Percentiles rank a stretch among this genome's conserved stretches.
Conservation (phyloP, 108 stramenopile species). For the Cyclotella atomus region DNA sequence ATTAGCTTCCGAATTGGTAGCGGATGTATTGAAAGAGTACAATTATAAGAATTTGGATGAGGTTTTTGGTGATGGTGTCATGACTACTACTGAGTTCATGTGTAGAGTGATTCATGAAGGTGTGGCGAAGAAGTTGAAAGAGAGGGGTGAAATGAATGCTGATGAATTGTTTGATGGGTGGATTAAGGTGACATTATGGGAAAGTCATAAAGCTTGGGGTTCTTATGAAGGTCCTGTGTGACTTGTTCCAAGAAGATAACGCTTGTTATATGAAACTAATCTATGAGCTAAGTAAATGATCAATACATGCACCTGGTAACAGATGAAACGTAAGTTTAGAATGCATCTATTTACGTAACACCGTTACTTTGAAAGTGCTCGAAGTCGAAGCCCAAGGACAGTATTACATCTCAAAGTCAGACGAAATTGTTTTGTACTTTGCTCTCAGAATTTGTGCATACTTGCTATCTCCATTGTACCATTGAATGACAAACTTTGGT, state of each 20-base stretch:
- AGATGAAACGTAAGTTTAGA: too few relatives aligned
- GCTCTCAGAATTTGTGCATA: conserved; percentile 60
- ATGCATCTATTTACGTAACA: too few relatives aligned
- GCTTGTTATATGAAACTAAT: too few relatives aligned
- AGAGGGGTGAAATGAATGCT: conserved; percentile 16
- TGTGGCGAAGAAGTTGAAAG: conserved; percentile 42
- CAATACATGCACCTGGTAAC: too few relatives aligned
- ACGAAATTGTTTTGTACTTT: conserved; percentile 81
- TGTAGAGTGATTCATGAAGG: conserved; percentile 56
- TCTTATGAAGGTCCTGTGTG: conserved; percentile 68
- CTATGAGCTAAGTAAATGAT: too few relatives aligned
- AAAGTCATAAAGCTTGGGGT: conserved; percentile 95
- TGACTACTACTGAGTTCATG: conserved; percentile 97
- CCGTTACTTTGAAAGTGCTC: too few relatives aligned
- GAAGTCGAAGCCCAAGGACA: too few relatives aligned
- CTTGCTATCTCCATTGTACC: conserved; percentile 74
- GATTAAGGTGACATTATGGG: conserved; percentile 91
- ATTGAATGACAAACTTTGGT: conserved; percentile 66
- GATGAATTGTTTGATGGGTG: conserved; percentile 64
- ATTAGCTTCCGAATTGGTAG: conserved; percentile 75
- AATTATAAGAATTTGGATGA: conserved; percentile 94
- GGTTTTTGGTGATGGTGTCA: conserved; percentile 74
- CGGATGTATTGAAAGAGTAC: conserved; percentile 76
- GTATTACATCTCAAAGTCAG: conserved; percentile 84
- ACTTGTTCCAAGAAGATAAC: not conserved